Evolutionary conservation across 345 rosid species (phyloP).

Genomic region (Pistacia vera): DNA sequence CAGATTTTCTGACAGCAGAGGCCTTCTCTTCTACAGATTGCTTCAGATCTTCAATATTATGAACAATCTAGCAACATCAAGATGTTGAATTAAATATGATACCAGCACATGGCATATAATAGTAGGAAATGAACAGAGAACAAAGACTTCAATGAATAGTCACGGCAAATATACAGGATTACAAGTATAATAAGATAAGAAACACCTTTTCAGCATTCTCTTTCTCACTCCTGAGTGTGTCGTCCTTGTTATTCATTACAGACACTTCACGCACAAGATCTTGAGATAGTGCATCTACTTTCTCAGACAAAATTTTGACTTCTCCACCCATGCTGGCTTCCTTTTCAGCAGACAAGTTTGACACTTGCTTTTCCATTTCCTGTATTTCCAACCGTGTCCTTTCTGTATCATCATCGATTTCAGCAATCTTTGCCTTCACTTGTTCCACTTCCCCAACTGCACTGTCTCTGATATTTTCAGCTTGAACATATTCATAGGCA

Average conservation of each 20-base stretch:
- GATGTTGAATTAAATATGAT: constrained; percentile 18
- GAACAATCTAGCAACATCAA: constrained; percentile 54
- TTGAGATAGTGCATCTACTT: constrained; percentile 76
- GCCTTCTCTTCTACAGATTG: constrained; percentile 75
- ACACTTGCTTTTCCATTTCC: constrained; percentile 65
- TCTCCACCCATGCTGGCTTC: constrained; percentile 96
- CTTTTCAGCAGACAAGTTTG: constrained; percentile 67
- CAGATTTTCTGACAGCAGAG: constrained; percentile 69
- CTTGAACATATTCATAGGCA: constrained; percentile 69
- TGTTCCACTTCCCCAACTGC: constrained; percentile 57
- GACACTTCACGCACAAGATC: constrained; percentile 76
- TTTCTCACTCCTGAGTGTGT: constrained; percentile 69
- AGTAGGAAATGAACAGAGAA: constrained; percentile 1
- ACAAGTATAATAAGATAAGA: constrained; percentile 9
- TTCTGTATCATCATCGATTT: constrained; percentile 56
- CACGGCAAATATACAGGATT: constrained; percentile 9
- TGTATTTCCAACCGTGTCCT: constrained; percentile 46
- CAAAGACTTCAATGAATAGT: neutral
- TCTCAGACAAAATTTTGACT: constrained; percentile 66
- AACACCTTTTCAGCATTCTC: constrained; percentile 76
- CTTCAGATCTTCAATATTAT: constrained; percentile 75
- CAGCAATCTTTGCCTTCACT: constrained; percentile 47
- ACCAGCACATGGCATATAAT: constrained; percentile 6
- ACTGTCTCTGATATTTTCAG: constrained; percentile 60
- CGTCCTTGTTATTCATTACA: constrained; percentile 72